A percentile compares a stretch with the other conserved stretches of the same genome.
These are phyloP conservation scores for Trichoderma sp. DNA, from an alignment of 2,329 filamentous ascomycete species.

Conservation along the genomic window DNA sequence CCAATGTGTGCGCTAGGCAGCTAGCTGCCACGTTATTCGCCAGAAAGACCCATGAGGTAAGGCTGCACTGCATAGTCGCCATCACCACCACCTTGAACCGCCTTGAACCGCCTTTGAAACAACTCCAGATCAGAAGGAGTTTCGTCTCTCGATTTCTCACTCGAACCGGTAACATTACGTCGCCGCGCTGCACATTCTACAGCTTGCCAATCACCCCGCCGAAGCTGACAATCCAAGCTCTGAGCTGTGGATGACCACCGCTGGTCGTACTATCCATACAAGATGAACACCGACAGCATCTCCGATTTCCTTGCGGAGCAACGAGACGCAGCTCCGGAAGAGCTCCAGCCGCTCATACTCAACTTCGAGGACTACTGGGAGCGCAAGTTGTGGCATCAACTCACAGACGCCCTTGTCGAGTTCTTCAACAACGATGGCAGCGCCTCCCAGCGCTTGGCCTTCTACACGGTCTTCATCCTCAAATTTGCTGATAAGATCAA, in stretches of 20 bases:
- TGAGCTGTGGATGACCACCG: neutral
- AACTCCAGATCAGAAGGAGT: neutral
- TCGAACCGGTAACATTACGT: neutral
- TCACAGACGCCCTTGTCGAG: constrained; percentile 81
- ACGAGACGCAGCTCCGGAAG: constrained; percentile 81
- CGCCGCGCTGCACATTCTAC: neutral
- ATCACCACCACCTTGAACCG: constrained; percentile 1
- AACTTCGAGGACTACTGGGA: constrained; percentile 97
- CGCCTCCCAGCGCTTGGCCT: constrained; percentile 75
- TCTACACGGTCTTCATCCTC: constrained; percentile 93
- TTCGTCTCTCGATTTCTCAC: neutral
- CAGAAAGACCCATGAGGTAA: neutral
- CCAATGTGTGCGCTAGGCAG: constrained; percentile 6
- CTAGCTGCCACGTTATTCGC: constrained; percentile 17
- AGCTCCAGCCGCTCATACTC: constrained; percentile 83
- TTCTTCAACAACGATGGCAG: constrained; percentile 85
- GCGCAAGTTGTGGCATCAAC: constrained; percentile 97
- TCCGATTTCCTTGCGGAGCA: constrained; percentile 88
- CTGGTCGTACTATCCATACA: constrained; percentile 13
- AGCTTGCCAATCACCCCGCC: neutral
- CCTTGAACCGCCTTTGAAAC: neutral
- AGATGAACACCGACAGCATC: constrained; percentile 84
- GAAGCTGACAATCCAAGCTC: neutral
- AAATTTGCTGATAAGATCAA: constrained; percentile 99
- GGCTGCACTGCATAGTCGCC: neutral